Evolutionary conservation across 371 early-diverging fungal species (phyloP), one percentile per base, ranked within the genome.

Genomic region (Lichtheimia ornata): DNA sequence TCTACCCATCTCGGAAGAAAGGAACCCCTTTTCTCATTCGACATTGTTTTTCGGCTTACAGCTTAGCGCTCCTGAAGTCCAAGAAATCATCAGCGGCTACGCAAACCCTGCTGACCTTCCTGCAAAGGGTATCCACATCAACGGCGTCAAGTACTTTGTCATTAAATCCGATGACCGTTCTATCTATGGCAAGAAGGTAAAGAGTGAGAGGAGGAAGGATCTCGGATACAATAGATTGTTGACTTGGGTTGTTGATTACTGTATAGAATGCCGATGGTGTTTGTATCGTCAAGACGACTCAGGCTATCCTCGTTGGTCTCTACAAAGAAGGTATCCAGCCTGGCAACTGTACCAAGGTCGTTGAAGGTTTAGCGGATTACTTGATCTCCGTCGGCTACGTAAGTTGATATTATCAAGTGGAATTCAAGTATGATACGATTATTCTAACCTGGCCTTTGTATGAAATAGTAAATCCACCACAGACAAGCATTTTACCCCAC

Each of bases 331-430:
- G 70, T 61, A 74, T 83, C 27, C 85, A 87, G 68, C 86, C 92
- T 18, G 94, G 93, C 35, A 81, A 83, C 58, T 92, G 92, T 66
- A 92, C 84, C 73, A 81, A 76, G 66, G 84, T 88, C 55, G 91
- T 95, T 57, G 94, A 94, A 71, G 74, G 68, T 22, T 80, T 97
- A 61, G 95, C 88, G 50, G 91, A 93, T 62, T 94, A 95, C 78
- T 85, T 97, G 63, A 86, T 84, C 59, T 66, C 80, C 54, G 75
- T 82, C 40, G 82, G 76, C 63, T 95, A 90, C 67, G 86, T 86
- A 81, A 73, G 87, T 80, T 52, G 18, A 35, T 18, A n/a, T 40
- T 53, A 6, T 61, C 12, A 11, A 35, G 35, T 35, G 35, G 35
- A 9, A 35, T 35, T 9, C 35, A 28, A 22, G 22, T 22, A 22